Conservation (phyloP, 306 rosid genomes). For the Carpinus viminea region DNA sequence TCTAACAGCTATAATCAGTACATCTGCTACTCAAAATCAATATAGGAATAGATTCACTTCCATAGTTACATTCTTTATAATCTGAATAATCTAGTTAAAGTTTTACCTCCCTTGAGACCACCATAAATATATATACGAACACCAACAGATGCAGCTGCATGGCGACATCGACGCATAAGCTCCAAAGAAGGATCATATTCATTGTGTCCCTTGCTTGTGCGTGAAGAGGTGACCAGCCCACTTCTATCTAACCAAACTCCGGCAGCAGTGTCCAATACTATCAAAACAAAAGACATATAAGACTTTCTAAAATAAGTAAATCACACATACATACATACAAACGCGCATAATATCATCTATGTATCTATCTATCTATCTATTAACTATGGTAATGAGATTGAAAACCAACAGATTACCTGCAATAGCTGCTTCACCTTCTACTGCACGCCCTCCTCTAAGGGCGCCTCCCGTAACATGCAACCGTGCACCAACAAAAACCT, state of each 20-base stretch:
- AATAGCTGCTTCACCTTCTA: slow-evolving; percentile 92
- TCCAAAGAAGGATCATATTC: slow-evolving; percentile 82
- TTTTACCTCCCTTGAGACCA: slow-evolving; percentile 92
- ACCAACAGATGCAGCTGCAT: slow-evolving; percentile 95
- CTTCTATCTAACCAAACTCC: slow-evolving; percentile 98
- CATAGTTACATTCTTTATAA: slow-evolving; percentile 14
- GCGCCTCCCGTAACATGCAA: slow-evolving; percentile 98
- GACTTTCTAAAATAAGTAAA: background rate
- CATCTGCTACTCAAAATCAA: slow-evolving; percentile 13
- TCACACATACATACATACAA: background rate
- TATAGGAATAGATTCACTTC: slow-evolving; percentile 12
- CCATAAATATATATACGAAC: slow-evolving; percentile 78
- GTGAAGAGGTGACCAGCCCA: slow-evolving; percentile 91
- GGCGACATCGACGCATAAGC: slow-evolving; percentile 98
- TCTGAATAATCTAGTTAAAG: slow-evolving; percentile 22
- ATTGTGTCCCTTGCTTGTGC: slow-evolving; percentile 63
- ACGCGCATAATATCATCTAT: background rate
- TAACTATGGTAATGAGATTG: slow-evolving; percentile 12
- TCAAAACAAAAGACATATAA: slow-evolving; percentile 19
- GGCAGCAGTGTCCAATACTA: slow-evolving; percentile 99
- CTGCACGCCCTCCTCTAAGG: slow-evolving; percentile 90
- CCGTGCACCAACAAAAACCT: slow-evolving; percentile 99
- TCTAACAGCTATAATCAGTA: slow-evolving; percentile 16
- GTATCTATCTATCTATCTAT: too few species aligned
- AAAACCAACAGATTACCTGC: slow-evolving; percentile 62